Conservation (phyloP, 2,329 filamentous ascomycete genomes). For the Cladosporium sp. region DNA sequence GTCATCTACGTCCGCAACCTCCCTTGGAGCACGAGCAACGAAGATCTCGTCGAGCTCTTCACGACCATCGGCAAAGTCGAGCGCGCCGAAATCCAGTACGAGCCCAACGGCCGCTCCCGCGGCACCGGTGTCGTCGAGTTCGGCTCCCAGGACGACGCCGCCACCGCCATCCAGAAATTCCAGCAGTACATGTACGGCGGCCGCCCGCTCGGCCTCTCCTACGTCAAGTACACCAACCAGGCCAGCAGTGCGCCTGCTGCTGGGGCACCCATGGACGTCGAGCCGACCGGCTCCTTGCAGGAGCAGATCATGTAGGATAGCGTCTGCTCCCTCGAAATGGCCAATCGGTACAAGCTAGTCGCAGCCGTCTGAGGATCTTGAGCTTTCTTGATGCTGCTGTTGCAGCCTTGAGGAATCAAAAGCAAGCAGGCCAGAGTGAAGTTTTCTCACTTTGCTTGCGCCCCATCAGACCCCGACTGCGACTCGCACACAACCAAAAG, state of each 20-base stretch:
- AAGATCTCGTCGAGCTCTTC: constrained; percentile 93
- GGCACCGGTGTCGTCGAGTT: constrained; percentile 97
- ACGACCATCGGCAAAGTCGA: constrained; percentile 97
- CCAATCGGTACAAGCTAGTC: too few relatives aligned
- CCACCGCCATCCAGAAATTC: constrained; percentile 94
- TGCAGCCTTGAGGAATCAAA: too few relatives aligned
- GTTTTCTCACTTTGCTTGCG: too few relatives aligned
- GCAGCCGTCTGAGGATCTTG: too few relatives aligned
- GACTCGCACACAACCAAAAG: too few relatives aligned
- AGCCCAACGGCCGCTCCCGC: constrained; percentile 89
- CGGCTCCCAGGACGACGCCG: constrained; percentile 73
- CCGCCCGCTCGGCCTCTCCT: constrained; percentile 85
- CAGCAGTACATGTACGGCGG: constrained; percentile 96
- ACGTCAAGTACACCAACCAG: constrained; percentile 82
- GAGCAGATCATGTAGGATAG: constrained; percentile 65
- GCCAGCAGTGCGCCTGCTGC: constrained; percentile 35
- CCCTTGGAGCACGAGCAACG: constrained; percentile 98
- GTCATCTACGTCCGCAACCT: constrained; percentile 96
- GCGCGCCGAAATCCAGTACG: constrained; percentile 98
- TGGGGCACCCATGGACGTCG: constrained; percentile 71
- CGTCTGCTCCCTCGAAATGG: not conserved
- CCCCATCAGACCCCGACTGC: too few relatives aligned
- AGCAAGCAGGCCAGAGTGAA: too few relatives aligned
- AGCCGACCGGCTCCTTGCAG: constrained; percentile 70
- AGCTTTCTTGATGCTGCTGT: too few relatives aligned